Evolutionary conservation across 1,139 yeast species (phyloP), one percentile per base, ranked within the genome.

Genomic region (Candida frijolesensis): DNA sequence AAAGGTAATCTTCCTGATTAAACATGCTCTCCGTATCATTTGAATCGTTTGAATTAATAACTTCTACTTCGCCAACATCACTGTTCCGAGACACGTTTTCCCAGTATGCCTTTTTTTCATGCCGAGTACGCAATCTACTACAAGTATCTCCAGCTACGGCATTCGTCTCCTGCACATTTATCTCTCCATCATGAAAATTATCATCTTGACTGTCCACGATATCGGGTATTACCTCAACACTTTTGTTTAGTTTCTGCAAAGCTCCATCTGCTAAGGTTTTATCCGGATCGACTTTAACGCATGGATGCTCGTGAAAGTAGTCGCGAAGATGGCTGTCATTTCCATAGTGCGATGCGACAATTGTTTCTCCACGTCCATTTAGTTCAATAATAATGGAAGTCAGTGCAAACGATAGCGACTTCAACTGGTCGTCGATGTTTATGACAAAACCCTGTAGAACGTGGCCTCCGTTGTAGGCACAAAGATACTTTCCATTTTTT

Each of bases 341-440:
- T 2, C 54, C 54, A 29, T 46, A 32, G 45, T 54, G 60, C n/a
- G 41, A 41, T 3, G 56, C 58, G 5, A 52, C 27, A 25, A 56
- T 55, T 14, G 47, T 33, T 3, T 48, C 50, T 22, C 33, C 30
- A 8, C 38, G 42, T 8, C 44, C 44, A 4, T 46, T 46, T 16
- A 57, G 22, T 42, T 56, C 53, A 8, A 57, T 46, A 2, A 54
- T 16, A 22, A 53, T 39, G 10, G 51, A 32, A 8, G 46, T 49
- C 25, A 47, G 48, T 3, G 54, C 50, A 44, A 57, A 56, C 10
- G 48, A 44, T 7, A 56, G 30, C 27, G 41, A 14, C 30, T 47
- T 47, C 14, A 56, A 44, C 27, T 57, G 58, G n/a, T 25, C 19
- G 9, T 51, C 47, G 12, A 54, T 50, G 15, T 50, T 35, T 10